Conservation (phyloP, 1,284 basidiomycete species). For the Entoloma clypeatum region DNA sequence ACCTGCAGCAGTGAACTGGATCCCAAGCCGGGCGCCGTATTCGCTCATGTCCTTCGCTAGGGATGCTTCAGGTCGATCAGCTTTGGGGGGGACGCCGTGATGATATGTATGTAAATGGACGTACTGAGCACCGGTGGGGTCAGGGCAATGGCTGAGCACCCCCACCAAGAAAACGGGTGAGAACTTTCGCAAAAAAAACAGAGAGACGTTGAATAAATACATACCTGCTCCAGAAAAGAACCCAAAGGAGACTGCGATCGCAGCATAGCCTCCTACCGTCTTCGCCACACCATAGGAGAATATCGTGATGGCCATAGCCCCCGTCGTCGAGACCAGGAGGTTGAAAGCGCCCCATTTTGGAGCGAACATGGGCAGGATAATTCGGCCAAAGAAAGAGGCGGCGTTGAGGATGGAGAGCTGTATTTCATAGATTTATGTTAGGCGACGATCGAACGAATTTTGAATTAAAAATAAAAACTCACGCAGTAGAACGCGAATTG, state of each 20-base stretch:
- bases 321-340: slow-evolving; percentile 9
- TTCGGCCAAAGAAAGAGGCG: slow-evolving; percentile 15
- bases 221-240: slow-evolving; percentile 19
- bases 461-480: slow-evolving; percentile 7
- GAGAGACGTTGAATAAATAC: too few species aligned
- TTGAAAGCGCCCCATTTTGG: slow-evolving; percentile 15
- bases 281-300: slow-evolving; percentile 13
- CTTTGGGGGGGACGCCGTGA: not conserved
- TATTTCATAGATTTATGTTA: too few species aligned
- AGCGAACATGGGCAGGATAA: slow-evolving; percentile 11
- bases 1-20: slow-evolving; percentile 20
- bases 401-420: slow-evolving; percentile 20
- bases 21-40: slow-evolving; percentile 16
- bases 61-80: not conserved
- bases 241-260: slow-evolving; percentile 15
- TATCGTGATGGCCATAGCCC: slow-evolving; percentile 12
- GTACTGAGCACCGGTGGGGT: slow-evolving; percentile 10
- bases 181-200: not conserved
- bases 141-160: slow-evolving; percentile 12
- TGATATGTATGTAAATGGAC: not conserved
- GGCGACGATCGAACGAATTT: too few species aligned
- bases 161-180: not conserved
- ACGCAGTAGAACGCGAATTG: slow-evolving; percentile 30
- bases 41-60: slow-evolving; percentile 11
- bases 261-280: slow-evolving; percentile 6